Evolutionary conservation across 352 stramenopile species (phyloP).

Genomic region (Pythium aristosporum): DNA sequence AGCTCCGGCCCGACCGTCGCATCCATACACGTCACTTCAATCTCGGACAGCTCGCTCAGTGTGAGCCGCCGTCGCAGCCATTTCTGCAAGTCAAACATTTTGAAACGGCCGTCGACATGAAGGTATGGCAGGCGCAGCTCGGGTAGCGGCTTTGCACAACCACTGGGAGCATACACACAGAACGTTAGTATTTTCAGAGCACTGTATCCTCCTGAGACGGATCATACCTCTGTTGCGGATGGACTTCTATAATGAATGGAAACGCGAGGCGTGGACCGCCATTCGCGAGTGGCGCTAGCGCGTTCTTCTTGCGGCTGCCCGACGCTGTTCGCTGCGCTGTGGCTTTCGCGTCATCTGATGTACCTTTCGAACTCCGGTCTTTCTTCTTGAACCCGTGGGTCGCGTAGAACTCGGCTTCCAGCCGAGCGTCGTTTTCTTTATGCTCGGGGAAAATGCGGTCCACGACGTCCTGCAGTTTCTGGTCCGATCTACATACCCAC

Average conservation of each 20-base stretch:
- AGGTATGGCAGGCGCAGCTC: conserved; percentile 46
- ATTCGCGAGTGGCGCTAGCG: conserved; percentile 16
- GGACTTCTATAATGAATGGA: conserved; percentile 46
- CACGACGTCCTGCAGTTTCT: conserved; percentile 71
- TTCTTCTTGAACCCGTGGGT: conserved; percentile 58
- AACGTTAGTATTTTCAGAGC: neutral
- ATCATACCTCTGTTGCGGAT: conserved; percentile 26
- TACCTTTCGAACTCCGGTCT: neutral
- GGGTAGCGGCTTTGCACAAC: conserved; percentile 23
- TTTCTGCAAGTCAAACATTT: conserved; percentile 69
- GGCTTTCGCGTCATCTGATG: neutral
- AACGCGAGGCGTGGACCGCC: conserved; percentile 7
- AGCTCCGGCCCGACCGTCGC: conserved; percentile 59
- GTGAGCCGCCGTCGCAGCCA: conserved; percentile 36
- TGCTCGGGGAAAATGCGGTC: conserved; percentile 75
- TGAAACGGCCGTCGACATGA: conserved; percentile 62
- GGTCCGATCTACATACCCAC: conserved; percentile 49
- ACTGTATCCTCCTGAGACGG: neutral
- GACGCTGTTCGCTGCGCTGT: neutral
- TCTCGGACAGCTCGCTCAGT: conserved; percentile 30
- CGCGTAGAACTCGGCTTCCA: conserved; percentile 65
- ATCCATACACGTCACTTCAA: conserved; percentile 62
- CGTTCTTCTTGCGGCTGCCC: conserved; percentile 12
- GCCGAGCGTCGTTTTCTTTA: conserved; percentile 42
- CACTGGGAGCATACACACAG: neutral